Evolutionary conservation across 2,329 filamentous ascomycete genomes (phyloP), one percentile per base, ranked within the genome.

Genomic region (Grosmannia clavigera): DNA sequence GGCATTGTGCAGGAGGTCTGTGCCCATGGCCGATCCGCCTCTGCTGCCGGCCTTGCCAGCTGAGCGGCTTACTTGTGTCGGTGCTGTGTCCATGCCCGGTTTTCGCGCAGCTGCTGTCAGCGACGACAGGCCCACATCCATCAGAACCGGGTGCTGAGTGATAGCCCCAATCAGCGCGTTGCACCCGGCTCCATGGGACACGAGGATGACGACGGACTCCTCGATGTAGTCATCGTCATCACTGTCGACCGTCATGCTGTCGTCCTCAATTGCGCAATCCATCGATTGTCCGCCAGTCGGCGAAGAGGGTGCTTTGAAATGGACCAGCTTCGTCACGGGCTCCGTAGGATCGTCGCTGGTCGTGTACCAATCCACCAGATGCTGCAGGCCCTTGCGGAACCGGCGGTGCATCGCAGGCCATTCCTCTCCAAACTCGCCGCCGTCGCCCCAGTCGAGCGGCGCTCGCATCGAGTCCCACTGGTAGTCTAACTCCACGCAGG

Each of bases 371-470:
- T 87, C 81, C 14, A 96, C 77, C 75, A 96, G 81, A 53, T 83
- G 83, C 65, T 88, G 85, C 48, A 96, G 72, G 1, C 92, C 92
- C 63, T 79, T 82, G 46, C 91, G 82, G 68, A 97, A 96, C 27
- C 94, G 83, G 69, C 86, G 86, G 72, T 99, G 94, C 94, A 99
- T 97, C 3, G 84, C 79, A 35, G 90, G 88, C 94, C 94, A 99
- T 72, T 97, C 94, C 72, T 99, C 94, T 1, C 90, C 91, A 66
- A 90, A 88, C 52, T 86, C 81, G 48, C 92, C 94, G 11, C 92
- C 92, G 67, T 90, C 85, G 7, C 92, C 92, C 88, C 94, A 97
- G 63, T 85, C 78, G 52, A 90, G 79, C 0, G 88, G 84, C 3
- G 81, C 76, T 16, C 88, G 81, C 79, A 92, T 92, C 62, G 92